Percentiles rank a stretch among this genome's conserved stretches.
These are phyloP conservation scores for Logfia minima DNA, from an alignment of 129 eudicot species.

Conservation along the genomic window DNA sequence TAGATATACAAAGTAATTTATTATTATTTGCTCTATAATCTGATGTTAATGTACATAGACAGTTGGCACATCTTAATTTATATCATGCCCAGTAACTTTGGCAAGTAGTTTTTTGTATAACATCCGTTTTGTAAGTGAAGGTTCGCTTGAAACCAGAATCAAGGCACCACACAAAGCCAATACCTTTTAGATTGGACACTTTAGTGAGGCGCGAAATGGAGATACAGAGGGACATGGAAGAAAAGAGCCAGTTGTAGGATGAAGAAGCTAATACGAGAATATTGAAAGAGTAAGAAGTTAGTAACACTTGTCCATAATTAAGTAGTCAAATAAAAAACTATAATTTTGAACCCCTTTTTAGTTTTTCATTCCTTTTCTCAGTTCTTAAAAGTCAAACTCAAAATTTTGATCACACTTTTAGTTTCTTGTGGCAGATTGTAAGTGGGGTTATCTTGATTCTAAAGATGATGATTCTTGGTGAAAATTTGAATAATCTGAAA, in stretches of 20 bases:
- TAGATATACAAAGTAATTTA: too few species aligned
- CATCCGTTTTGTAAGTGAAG: slow-evolving; percentile 31
- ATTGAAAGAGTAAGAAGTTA: slow-evolving; percentile 54
- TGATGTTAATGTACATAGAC: too few species aligned
- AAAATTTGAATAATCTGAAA: too few species aligned
- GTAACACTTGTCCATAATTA: not conserved
- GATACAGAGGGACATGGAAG: not conserved
- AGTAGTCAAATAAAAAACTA: not conserved
- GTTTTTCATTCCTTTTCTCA: too few species aligned
- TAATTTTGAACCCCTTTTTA: not conserved
- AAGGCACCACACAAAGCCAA: not conserved
- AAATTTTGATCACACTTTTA: too few species aligned
- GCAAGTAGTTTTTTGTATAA: not conserved
- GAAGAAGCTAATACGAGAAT: slow-evolving; percentile 63
- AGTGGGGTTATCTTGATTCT: too few species aligned
- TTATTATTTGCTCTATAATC: too few species aligned
- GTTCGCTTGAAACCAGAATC: slow-evolving; percentile 49
- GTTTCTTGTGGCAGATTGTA: too few species aligned
- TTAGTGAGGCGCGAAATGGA: not conserved
- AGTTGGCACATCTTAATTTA: not conserved
- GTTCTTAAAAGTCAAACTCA: too few species aligned
- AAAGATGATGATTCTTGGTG: too few species aligned
- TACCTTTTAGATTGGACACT: not conserved
- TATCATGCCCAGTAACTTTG: not conserved
- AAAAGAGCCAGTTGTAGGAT: slow-evolving; percentile 35